Evolutionary conservation across 2,329 filamentous ascomycete genomes (phyloP).

Genomic region (Harringtonia lauricola): DNA sequence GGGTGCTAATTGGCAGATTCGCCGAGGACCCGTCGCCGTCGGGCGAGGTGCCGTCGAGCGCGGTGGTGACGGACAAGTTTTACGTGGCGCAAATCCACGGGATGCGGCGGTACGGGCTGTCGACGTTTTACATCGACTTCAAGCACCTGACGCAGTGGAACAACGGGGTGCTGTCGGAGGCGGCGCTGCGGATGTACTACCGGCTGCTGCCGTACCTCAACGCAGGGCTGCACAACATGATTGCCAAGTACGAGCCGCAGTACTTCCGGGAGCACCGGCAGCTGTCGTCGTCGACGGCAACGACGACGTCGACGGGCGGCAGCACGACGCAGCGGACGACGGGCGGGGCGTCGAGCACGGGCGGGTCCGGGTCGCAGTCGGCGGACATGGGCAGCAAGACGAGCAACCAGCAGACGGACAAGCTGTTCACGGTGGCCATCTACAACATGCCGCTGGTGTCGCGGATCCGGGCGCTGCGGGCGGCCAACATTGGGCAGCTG

Average conservation of each 20-base stretch:
- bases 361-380: slow-evolving; percentile 49
- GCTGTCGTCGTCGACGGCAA: slow-evolving; percentile 42
- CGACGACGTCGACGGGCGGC: slow-evolving; percentile 24
- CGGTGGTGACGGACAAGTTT: slow-evolving; percentile 61
- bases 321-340: slow-evolving; percentile 43
- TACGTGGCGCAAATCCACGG: slow-evolving; percentile 77
- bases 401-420: slow-evolving; percentile 90
- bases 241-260: slow-evolving; percentile 85
- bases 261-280: slow-evolving; percentile 93
- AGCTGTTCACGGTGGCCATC: slow-evolving; percentile 85
- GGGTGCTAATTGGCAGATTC: no score
- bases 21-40: slow-evolving; percentile 57
- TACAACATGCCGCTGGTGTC: slow-evolving; percentile 88
- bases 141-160: slow-evolving; percentile 70
- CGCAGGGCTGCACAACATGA: slow-evolving; percentile 79
- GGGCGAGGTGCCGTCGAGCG: slow-evolving; percentile 54
- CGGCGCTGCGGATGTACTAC: slow-evolving; percentile 85
- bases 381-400: slow-evolving; percentile 60
- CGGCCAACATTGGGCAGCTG: slow-evolving; percentile 81
- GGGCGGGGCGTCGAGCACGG: slow-evolving; percentile 45
- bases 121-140: slow-evolving; percentile 79
- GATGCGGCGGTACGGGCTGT: slow-evolving; percentile 63
- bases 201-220: slow-evolving; percentile 89
- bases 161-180: slow-evolving; percentile 72
- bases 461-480: slow-evolving; percentile 73